Evolutionary conservation across 2,329 filamentous ascomycete species (phyloP), one percentile per base, ranked within the genome.

Genomic region (Talaromyces verruculosus): DNA sequence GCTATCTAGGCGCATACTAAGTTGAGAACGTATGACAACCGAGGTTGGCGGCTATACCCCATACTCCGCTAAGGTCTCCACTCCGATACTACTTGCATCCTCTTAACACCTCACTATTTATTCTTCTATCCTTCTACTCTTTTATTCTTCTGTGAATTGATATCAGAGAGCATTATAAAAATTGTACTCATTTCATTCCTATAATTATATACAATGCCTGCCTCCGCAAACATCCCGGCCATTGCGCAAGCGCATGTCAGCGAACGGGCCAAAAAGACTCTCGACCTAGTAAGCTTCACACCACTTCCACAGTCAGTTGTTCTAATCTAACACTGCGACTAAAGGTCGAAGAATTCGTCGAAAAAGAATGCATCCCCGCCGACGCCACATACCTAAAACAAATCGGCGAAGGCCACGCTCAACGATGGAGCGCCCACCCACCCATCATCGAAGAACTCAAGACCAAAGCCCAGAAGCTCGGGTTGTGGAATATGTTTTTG

Each of bases 401-500:
- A 80, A 84, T 96, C 64, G 93, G 92, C 72, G 80, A 88, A 67
- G 92, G 91, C 69, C 19, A 28, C 28, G 84, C 89, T 60, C 81
- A 87, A 68, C 88, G 94, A 83, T 98, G 94, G 90, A 86, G 90
- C 70, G 81, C 84, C 45, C 91, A 96, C 77, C 94, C 95, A 0
- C 77, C 84, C 49, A 85, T 98, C 72, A 86, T 99, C 68, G 95
- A 99, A 71, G 89, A 95, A 64, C 86, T 99, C 72, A 98, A 98
- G 85, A 83, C 81, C 70, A 91, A 93, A 78, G 95, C 94, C 53
- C 87, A 85, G 75, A 85, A 90, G 72, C 85, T 97, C 30, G 95
- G 94, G 1, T 84, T 99, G 55, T 99, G 95, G 95, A 99, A 99
- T 81, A 91, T 99, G 89, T 99, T 99, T 84, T 81, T 99, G 71